phyloP scores from a whole-genome alignment of 306 rosid species.

The Dryas octopetala region DNA sequence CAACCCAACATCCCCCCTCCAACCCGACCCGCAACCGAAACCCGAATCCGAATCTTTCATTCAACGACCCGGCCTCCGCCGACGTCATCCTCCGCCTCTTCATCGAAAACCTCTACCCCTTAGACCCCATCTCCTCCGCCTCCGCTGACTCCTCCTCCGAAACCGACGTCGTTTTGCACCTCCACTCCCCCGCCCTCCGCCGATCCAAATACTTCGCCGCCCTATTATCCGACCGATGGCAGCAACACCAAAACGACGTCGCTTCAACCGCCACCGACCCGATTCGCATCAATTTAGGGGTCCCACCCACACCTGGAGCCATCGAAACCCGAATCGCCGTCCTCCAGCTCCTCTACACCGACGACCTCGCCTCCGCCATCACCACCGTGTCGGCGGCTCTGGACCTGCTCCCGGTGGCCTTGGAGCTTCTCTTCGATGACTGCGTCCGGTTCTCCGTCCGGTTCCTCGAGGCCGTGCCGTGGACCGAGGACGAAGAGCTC shows the following conservation, averaged over 20 bases:
- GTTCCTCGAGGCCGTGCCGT: constrained; percentile 87
- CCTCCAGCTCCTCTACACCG: constrained; percentile 62
- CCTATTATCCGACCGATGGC: constrained; percentile 84
- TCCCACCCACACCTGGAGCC: constrained; percentile 41
- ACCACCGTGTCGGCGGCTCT: constrained; percentile 55
- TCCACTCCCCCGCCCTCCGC: constrained; percentile 66
- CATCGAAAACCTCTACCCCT: constrained; percentile 36
- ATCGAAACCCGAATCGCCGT: constrained; percentile 55
- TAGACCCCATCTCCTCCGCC: constrained; percentile 37
- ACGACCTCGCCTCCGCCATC: constrained; percentile 48
- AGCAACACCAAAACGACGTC: constrained; percentile 9
- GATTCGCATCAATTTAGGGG: constrained; percentile 39
- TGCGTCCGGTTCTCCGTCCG: constrained; percentile 67
- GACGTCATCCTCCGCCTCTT: constrained; percentile 71
- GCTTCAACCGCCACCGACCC: neutral
- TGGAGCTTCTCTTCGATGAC: constrained; percentile 77
- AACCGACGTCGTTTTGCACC: constrained; percentile 56
- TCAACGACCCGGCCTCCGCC: constrained; percentile 64
- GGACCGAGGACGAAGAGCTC: constrained; percentile 85
- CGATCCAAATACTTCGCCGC: constrained; percentile 83
- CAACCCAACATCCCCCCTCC: too few species aligned
- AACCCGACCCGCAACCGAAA: constrained; percentile 1
- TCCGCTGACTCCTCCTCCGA: constrained; percentile 25
- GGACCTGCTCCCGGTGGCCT: constrained; percentile 83
- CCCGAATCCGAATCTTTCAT: constrained; percentile 8